These are phyloP conservation scores for Lotmaria passim DNA, from an alignment of 208 protist species.

Conservation along the genomic window DNA sequence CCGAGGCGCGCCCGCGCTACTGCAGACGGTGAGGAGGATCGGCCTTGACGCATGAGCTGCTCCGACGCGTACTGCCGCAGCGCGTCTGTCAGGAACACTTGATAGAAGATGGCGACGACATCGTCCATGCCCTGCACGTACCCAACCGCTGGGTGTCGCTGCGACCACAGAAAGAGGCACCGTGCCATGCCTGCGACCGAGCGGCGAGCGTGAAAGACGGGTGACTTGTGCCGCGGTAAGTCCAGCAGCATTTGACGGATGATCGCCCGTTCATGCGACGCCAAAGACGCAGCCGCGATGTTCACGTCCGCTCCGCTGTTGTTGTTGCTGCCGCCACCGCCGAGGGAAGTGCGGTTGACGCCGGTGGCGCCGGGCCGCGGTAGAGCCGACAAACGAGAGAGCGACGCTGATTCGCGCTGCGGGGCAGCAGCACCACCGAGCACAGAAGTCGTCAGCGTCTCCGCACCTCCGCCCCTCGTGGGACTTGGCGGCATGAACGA, in stretches of 20 bases:
- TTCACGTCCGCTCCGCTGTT: not conserved
- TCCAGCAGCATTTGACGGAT: conserved; percentile 78
- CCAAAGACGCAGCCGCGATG: conserved; percentile 17
- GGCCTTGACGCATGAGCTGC: not conserved
- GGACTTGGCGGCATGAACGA: not conserved
- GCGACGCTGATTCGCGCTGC: not conserved
- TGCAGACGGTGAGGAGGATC: not conserved
- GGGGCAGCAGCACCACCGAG: not conserved
- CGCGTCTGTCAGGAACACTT: conserved; percentile 84
- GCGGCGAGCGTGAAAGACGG: conserved; percentile 60
- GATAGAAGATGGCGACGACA: conserved; percentile 91
- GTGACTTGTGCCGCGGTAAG: conserved; percentile 67
- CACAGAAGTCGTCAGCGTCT: too few relatives aligned
- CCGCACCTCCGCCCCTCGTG: not conserved
- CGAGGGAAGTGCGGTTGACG: not conserved
- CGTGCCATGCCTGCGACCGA: conserved; percentile 71
- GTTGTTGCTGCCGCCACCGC: not conserved
- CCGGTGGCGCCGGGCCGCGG: not conserved
- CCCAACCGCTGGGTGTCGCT: conserved; percentile 93
- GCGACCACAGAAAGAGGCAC: conserved; percentile 93
- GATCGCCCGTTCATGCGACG: conserved; percentile 63
- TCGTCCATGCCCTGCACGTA: conserved; percentile 98
- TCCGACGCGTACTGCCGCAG: conserved; percentile 42
- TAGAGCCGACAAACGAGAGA: not conserved
- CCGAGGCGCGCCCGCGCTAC: too few relatives aligned